phyloP scores from a whole-genome alignment of 495 filamentous ascomycete genomes.

The Annulohypoxylon bovei region DNA sequence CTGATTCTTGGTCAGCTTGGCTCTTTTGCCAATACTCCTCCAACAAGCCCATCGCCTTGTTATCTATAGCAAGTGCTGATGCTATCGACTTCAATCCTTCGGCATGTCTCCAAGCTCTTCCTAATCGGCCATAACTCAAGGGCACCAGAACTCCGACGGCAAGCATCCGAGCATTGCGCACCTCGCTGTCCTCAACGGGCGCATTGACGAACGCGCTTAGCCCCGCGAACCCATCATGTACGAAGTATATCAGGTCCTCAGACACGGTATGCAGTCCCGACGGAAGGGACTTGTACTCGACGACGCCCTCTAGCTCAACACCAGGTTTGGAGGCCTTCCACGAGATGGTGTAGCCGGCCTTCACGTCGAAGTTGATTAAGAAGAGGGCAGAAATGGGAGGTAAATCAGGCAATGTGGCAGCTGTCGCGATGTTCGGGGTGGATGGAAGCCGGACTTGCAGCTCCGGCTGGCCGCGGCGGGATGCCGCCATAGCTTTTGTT shows the following conservation, averaged over 20 bases:
- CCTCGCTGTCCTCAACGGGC: conserved; percentile 75
- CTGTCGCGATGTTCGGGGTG: conserved; percentile 37
- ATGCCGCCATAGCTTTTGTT: conserved; percentile 57
- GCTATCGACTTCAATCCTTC: conserved; percentile 78
- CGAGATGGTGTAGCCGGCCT: conserved; percentile 83
- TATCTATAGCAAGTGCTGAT: conserved; percentile 64
- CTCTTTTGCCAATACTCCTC: conserved; percentile 83
- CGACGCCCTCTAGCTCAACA: conserved; percentile 84
- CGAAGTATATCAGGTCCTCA: conserved; percentile 92
- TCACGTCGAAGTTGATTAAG: conserved; percentile 86
- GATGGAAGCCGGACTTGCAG: conserved; percentile 57
- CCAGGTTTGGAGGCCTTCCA: conserved; percentile 81
- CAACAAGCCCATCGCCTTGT: conserved; percentile 66
- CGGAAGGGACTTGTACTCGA: conserved; percentile 94
- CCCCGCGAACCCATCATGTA: conserved; percentile 84
- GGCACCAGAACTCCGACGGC: conserved; percentile 90
- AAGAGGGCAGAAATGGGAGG: conserved; percentile 86
- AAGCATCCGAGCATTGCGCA: conserved; percentile 91
- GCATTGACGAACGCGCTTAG: conserved; percentile 92
- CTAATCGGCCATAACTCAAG: conserved; percentile 84
- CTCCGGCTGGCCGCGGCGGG: conserved; percentile 61
- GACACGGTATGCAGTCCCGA: conserved; percentile 90
- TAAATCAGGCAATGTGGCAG: conserved; percentile 59
- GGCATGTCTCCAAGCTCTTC: conserved; percentile 90
- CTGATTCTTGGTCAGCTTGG: conserved; percentile 55